A percentile compares a stretch with the other conserved stretches of the same genome.
Evolutionary conservation across 495 filamentous ascomycete genomes (phyloP).

Genomic region (Acidiella bohemica): DNA sequence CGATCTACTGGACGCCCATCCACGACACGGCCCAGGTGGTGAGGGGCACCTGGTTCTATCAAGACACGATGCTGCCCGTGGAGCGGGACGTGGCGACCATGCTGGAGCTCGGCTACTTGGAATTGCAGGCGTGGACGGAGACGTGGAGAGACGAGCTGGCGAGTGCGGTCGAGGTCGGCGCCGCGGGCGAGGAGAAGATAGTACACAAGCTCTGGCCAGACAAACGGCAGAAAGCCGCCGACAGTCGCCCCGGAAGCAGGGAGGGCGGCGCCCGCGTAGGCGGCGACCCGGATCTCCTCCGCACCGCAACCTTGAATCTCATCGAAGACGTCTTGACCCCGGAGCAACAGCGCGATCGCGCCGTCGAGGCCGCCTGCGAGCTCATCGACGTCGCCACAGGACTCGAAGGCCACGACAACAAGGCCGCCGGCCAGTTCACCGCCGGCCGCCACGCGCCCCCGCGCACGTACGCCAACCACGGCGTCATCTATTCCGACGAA

Average conservation of each 20-base stretch:
- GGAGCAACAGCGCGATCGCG: constrained; percentile 25
- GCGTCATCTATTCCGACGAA: constrained; percentile 71
- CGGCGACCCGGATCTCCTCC: constrained; percentile 9
- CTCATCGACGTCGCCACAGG: constrained; percentile 31
- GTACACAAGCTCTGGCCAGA: constrained; percentile 68
- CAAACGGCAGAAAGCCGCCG: constrained; percentile 30
- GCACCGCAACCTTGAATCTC: constrained; percentile 7
- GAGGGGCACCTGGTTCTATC: constrained; percentile 94
- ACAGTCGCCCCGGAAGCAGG: constrained; percentile 26
- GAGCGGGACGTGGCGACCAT: constrained; percentile 83
- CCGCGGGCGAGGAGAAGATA: constrained; percentile 82
- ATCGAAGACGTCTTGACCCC: constrained; percentile 19
- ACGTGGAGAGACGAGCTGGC: constrained; percentile 89
- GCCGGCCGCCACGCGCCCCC: constrained; percentile 26
- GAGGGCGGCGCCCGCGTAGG: neutral
- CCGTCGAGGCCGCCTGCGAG: constrained; percentile 25
- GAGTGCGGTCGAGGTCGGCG: constrained; percentile 80
- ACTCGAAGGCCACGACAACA: constrained; percentile 28
- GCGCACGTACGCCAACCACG: constrained; percentile 46
- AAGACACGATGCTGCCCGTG: constrained; percentile 81
- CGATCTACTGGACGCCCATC: constrained; percentile 96
- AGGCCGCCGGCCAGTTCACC: constrained; percentile 24
- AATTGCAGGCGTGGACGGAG: constrained; percentile 77
- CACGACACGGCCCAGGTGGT: constrained; percentile 74
- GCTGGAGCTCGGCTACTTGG: constrained; percentile 74